phyloP scores from a whole-genome alignment of 169 alveolate species.

The Plasmodium gonderi region DNA sequence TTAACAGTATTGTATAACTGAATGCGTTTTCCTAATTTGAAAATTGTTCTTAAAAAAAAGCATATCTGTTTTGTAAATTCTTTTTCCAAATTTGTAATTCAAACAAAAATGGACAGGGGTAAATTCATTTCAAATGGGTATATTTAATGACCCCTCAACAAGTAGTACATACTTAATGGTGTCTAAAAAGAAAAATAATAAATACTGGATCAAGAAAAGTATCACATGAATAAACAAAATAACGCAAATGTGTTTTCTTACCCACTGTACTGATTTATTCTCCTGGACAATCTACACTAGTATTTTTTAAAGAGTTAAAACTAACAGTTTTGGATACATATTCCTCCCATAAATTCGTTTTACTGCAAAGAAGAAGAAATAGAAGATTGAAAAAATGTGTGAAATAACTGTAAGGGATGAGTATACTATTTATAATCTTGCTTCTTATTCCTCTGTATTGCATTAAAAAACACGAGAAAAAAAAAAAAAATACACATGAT shows the following conservation, averaged over 20 bases:
- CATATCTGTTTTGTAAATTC: not conserved
- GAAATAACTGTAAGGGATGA: not conserved
- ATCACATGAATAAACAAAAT: not conserved
- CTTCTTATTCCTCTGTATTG: not conserved
- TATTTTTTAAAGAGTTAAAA: constrained; percentile 35
- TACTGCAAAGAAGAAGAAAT: constrained; percentile 11
- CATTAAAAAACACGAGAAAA: not conserved
- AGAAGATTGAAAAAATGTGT: not conserved
- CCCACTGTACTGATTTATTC: not conserved
- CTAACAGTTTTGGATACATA: constrained; percentile 18
- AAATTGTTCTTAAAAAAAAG: not conserved
- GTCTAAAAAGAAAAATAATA: not conserved
- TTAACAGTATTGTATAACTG: not conserved
- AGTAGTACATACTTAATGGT: not conserved
- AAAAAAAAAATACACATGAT: not conserved
- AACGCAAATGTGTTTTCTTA: not conserved
- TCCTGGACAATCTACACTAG: constrained; percentile 60
- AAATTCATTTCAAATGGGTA: not conserved
- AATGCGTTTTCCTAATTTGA: not conserved
- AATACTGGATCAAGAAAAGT: not conserved
- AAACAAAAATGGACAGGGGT: not conserved
- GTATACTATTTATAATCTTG: not conserved
- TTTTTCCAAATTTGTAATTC: not conserved
- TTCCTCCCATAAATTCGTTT: constrained; percentile 68
- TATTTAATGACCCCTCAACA: not conserved